These are phyloP conservation scores for Helichrysum umbraculigerum DNA, from an alignment of 129 eudicot species.

Conservation along the genomic window DNA sequence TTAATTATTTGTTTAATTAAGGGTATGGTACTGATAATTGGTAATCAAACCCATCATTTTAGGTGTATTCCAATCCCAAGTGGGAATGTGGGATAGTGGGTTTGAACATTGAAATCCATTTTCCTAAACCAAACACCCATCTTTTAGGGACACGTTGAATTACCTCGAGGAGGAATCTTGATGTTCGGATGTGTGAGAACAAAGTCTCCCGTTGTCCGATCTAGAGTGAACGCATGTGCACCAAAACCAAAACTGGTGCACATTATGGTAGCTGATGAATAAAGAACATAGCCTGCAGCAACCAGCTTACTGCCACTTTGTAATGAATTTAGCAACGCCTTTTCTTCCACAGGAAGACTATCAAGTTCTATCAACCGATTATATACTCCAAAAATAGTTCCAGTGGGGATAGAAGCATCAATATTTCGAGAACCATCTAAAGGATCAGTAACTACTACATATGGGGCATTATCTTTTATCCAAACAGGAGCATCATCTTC, in stretches of 20 bases:
- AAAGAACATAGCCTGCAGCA: constrained; percentile 93
- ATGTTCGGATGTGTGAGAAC: constrained; percentile 79
- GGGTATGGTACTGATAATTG: no score
- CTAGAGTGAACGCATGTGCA: constrained; percentile 80
- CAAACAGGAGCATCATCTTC: constrained; percentile 95
- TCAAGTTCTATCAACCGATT: constrained; percentile 73
- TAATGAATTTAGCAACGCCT: constrained; percentile 74
- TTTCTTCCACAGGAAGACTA: constrained; percentile 71
- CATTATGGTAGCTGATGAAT: constrained; percentile 92
- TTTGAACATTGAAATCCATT: no score
- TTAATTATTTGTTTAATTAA: no score
- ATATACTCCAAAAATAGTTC: constrained; percentile 93
- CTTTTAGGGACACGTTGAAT: not conserved
- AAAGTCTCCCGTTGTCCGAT: constrained; percentile 83
- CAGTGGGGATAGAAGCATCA: constrained; percentile 97
- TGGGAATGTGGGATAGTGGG: no score
- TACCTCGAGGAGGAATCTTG: constrained; percentile 88
- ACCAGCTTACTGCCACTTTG: constrained; percentile 81
- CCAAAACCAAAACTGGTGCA: constrained; percentile 86
- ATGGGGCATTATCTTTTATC: constrained; percentile 83
- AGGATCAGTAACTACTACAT: constrained; percentile 95
- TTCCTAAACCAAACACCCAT: not conserved
- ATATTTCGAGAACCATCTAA: constrained; percentile 97
- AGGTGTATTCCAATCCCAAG: no score
- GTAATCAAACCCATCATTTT: no score